A percentile compares a stretch with the other conserved stretches of the same genome.
Evolutionary conservation across 352 stramenopile species (phyloP).

Genomic region (Phytophthora chlamydospora): DNA sequence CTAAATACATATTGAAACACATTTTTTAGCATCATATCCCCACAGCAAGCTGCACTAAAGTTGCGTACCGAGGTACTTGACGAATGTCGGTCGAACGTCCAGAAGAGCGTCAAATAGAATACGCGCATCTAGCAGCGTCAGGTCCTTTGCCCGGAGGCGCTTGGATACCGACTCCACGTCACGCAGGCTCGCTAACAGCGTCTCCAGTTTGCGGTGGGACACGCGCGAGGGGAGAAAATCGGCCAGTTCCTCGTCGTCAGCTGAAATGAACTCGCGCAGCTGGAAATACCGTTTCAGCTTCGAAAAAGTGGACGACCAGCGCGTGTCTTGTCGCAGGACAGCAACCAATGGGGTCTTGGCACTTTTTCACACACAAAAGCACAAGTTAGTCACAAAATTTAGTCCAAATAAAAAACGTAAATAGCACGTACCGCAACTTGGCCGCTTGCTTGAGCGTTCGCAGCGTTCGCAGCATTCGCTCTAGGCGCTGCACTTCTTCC

Average conservation of each 20-base stretch:
- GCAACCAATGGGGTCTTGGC: neutral
- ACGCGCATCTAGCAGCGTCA: neutral
- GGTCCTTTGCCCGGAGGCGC: neutral
- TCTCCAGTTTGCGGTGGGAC: neutral
- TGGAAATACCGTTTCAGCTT: neutral
- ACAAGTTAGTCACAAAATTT: constrained; percentile 2
- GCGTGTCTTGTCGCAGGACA: neutral
- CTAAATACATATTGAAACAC: too few species aligned
- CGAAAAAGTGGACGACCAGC: constrained; percentile 1
- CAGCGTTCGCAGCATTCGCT: constrained; percentile 4
- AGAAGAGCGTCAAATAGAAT: neutral
- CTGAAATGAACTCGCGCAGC: neutral
- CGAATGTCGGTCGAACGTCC: neutral
- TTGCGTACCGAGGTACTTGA: neutral
- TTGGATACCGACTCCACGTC: constrained; percentile 1
- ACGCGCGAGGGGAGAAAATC: neutral
- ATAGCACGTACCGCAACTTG: neutral
- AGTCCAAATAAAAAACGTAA: too few species aligned
- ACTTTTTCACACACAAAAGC: constrained; percentile 26
- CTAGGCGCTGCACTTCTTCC: constrained; percentile 31
- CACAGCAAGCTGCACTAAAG: neutral
- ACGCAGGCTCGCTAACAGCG: neutral
- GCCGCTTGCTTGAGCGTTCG: constrained; percentile 37
- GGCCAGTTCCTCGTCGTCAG: neutral
- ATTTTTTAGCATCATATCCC: neutral